A percentile compares a stretch with the other conserved stretches of the same genome.
phyloP scores from a whole-genome alignment of 1,284 basidiomycete genomes.

The Trichosporon sp. region DNA sequence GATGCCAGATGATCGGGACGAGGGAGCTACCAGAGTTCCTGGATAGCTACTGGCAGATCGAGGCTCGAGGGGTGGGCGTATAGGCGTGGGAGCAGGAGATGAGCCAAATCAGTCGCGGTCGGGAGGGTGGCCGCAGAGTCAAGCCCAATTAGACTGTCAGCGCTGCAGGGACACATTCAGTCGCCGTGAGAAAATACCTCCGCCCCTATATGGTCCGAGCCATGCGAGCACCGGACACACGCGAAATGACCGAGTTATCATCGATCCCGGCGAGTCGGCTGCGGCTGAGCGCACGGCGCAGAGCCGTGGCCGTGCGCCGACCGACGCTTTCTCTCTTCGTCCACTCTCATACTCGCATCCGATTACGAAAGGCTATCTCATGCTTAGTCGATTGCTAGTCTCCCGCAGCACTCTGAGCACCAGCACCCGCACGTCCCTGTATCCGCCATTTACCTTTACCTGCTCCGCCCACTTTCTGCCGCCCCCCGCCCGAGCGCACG shows the following conservation, averaged over 20 bases:
- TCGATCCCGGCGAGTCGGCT: background rate
- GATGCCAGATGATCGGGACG: background rate
- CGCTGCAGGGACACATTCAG: background rate
- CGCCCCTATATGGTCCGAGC: background rate
- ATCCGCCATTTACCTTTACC: background rate
- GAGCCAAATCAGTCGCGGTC: background rate
- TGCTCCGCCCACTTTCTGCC: background rate
- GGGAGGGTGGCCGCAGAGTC: background rate
- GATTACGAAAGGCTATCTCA: background rate
- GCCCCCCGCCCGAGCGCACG: background rate
- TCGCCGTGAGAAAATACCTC: background rate
- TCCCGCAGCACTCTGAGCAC: background rate
- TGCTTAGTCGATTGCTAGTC: background rate
- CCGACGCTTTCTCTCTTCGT: background rate
- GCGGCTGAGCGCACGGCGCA: background rate
- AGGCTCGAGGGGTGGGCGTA: no score
- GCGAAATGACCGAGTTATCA: background rate
- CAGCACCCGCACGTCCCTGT: background rate
- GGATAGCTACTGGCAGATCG: background rate
- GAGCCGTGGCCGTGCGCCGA: background rate
- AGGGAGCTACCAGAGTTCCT: background rate
- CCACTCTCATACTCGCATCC: background rate
- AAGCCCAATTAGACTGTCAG: background rate
- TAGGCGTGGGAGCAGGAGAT: background rate
- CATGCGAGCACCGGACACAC: background rate